Percentiles rank a stretch among this genome's conserved stretches.
phyloP scores from a whole-genome alignment of 2,329 filamentous ascomycete genomes.

The Exophiala xenobiotica region DNA sequence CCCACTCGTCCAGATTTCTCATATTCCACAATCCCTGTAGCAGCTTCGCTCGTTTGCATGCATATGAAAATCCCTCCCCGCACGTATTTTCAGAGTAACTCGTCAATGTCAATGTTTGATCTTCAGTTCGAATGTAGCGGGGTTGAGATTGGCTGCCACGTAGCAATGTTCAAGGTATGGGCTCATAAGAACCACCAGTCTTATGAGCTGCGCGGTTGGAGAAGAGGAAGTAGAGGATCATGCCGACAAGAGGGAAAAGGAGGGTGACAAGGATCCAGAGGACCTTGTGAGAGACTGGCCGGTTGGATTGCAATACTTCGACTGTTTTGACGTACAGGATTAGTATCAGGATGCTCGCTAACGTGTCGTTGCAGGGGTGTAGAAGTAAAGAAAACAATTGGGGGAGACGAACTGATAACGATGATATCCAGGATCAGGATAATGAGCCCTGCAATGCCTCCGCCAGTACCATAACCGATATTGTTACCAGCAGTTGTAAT shows the following conservation, averaged over 20 bases:
- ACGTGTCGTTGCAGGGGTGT: not conserved
- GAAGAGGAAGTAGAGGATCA: constrained; percentile 26
- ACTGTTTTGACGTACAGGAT: no score
- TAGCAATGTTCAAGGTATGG: constrained; percentile 19
- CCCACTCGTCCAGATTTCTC: no score
- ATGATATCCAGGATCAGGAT: constrained; percentile 24
- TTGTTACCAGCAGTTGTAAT: constrained; percentile 4
- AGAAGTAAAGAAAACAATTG: not conserved
- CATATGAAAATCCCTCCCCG: no score
- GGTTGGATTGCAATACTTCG: constrained; percentile 24
- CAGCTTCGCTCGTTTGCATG: no score
- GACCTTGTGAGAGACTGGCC: constrained; percentile 20
- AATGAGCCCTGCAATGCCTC: constrained; percentile 22
- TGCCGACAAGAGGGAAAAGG: constrained; percentile 26
- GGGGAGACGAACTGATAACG: constrained; percentile 20
- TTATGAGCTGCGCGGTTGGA: constrained; percentile 23
- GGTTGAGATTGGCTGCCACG: no score
- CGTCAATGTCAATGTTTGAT: no score
- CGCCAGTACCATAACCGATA: constrained; percentile 23
- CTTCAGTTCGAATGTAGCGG: no score
- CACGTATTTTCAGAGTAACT: no score
- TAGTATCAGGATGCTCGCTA: no score
- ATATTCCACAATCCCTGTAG: no score
- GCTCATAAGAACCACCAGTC: constrained; percentile 19
- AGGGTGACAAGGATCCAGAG: constrained; percentile 22